Conservation (phyloP, 345 rosid species). For the Populus euphratica region DNA sequence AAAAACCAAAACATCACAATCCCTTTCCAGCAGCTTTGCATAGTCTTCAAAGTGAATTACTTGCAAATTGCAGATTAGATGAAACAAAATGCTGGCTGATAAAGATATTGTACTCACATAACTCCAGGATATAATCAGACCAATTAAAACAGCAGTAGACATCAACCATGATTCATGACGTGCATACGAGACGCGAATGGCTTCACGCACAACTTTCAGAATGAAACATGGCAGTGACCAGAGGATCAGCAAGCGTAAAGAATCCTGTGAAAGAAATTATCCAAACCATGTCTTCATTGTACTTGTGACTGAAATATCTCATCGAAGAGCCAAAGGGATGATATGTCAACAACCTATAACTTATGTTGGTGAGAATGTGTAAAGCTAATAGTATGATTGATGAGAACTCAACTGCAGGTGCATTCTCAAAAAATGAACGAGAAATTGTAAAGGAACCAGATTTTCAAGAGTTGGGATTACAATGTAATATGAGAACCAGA, state of each 20-base stretch:
- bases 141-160: constrained; percentile 47
- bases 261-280: constrained; percentile 39
- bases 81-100: constrained; percentile 74
- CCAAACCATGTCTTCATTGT: background rate
- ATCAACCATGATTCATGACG: constrained; percentile 63
- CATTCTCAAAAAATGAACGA: background rate
- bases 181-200: constrained; percentile 46
- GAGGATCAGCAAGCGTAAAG: constrained; percentile 50
- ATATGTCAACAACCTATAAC: background rate
- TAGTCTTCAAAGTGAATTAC: constrained; percentile 84
- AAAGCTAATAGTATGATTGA: background rate
- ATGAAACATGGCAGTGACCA: constrained; percentile 77
- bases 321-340: background rate
- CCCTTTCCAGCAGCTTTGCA: constrained; percentile 62
- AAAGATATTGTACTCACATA: constrained; percentile 62
- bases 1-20: constrained; percentile 54
- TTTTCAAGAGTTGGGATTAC: background rate
- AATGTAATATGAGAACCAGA: background rate
- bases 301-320: background rate
- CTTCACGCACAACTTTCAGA: constrained; percentile 63
- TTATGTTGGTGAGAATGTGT: background rate
- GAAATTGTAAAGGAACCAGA: background rate
- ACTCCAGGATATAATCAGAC: constrained; percentile 70
- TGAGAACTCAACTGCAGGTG: background rate
- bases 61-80: constrained; percentile 88